A percentile compares a stretch with the other conserved stretches of the same genome.
These are phyloP conservation scores for Thelonectria blattea DNA, from an alignment of 2,329 filamentous ascomycete species.

Conservation along the genomic window DNA sequence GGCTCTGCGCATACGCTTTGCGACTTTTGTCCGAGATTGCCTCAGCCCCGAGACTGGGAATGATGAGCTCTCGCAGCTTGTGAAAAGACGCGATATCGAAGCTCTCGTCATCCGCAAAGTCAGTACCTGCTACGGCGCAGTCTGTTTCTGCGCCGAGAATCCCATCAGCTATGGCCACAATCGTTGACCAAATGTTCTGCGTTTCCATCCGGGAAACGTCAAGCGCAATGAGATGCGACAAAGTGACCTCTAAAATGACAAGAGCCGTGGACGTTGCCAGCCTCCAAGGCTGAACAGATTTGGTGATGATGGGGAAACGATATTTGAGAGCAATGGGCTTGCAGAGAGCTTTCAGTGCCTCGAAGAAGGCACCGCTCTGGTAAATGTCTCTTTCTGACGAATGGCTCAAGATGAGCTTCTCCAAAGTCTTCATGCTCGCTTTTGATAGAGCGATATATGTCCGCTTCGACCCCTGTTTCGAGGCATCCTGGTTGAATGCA, in stretches of 20 bases:
- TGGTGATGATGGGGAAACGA: constrained; percentile 73
- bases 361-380: constrained; percentile 67
- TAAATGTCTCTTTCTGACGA: constrained; percentile 72
- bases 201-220: constrained; percentile 53
- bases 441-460: constrained; percentile 93
- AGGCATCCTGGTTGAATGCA: constrained; percentile 61
- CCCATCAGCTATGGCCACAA: constrained; percentile 70
- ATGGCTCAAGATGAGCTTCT: constrained; percentile 64
- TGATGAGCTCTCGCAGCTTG: constrained; percentile 72
- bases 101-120: constrained; percentile 71
- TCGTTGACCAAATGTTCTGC: constrained; percentile 71
- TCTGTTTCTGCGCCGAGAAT: constrained; percentile 70
- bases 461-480: constrained; percentile 57
- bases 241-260: constrained; percentile 68
- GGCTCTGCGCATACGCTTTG: constrained; percentile 71
- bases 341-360: constrained; percentile 70
- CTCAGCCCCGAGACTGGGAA: constrained; percentile 72
- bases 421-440: constrained; percentile 74
- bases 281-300: constrained; percentile 76
- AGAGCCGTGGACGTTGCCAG: constrained; percentile 76
- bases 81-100: constrained; percentile 82
- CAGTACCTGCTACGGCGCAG: constrained; percentile 50
- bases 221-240: constrained; percentile 64
- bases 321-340: constrained; percentile 82
- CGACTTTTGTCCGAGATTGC: constrained; percentile 71